Base-by-base conservation (phyloP, 495 filamentous ascomycete species). In the Elasticomyces elasticus region DNA sequence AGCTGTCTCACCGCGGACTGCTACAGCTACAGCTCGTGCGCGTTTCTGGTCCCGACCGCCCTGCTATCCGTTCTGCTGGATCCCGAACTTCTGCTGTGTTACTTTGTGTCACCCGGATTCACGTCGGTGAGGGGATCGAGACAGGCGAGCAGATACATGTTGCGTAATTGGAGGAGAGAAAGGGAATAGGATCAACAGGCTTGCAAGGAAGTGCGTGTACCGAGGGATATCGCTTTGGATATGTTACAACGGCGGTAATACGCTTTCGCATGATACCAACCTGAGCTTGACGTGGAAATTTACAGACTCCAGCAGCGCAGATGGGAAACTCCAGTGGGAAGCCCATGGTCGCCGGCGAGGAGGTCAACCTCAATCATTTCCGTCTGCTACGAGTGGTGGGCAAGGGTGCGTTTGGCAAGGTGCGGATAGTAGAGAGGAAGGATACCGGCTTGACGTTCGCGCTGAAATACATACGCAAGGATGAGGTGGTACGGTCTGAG, bases 331-430 rank as follows among this genome's bases (percentile, higher is more conserved):
- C 79, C 63, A 88, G 87, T 67, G 92, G 92, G 67, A 96, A 95
- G 69, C 89, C 85, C 67, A 80, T 96, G 71, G 82, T 85, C 64
- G 85, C 89, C 73, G 86, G 85, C 67, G 89, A 94, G 74, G 88
- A 95, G 78, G 92, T 94, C 61, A 96, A 95, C 71, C 83, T 98
- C 61, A 95, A 96, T 63, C 94, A 98, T 67, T 98, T 98, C 67
- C 85, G 89, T 61, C 79, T 98, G 24, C 76, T 97, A 30, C 83
- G 92, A 63, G 92, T 98, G 55, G 92, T 98, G 51, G 92, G 92
- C 45, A 94, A 95, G 67, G 92, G 92, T 64, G 94, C 92, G 19
- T 98, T 98, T 70, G 92, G 92, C 56, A 98, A 98, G 69, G 92
- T 98, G 55, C 84, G 92, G 54, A 98, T 98, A 62, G 92, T 98